Base-by-base conservation (phyloP, 805 yeast genomes). In the Naumovozyma castellii region DNA sequence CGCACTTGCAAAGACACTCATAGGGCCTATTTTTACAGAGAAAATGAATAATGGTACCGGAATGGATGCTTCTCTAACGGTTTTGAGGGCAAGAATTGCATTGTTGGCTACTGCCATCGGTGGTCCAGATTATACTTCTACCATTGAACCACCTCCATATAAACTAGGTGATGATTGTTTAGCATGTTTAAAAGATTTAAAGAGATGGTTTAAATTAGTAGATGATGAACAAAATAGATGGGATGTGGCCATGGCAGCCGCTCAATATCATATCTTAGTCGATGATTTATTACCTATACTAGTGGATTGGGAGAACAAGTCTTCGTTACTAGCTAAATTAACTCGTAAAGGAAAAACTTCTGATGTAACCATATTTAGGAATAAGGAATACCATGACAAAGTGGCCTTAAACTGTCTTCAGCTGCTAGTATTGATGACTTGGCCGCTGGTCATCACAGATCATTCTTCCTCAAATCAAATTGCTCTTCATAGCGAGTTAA, bases 81-180 rank as follows among this genome's bases (percentile, higher is more conserved):
- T 76, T 13, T 59, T 80, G 31, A 71, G 72, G 46, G 84, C 92
- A 0, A 86, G 85, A 59, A 80, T 90, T 25, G 73, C 88, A 12
- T 76, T 84, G 33, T 68, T 88, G 31, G 85, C 87, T 3, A 76
- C 95, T 3, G 95, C 97, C 0, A 69, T 90, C 2, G 98, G 98
- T 39, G 97, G 97, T 1, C 73, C 80, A 1, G 96, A 88, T 60
- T 75, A 80, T 36, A 62, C 80, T 1, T 66, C 80, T 0, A 57
- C 62, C 3, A 46, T 56, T 2, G 57, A 61, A 1, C 70, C 72
- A 3, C 68, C 72, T 0, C 76, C 77, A 0, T 92, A 92, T 53
- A 76, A 75, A 43, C 69, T 88, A 2, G 97, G 97, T 9, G 86
- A 81, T 43, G 97, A 90, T 38, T 58, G 65, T 22, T 49, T 72